Evolutionary conservation across 495 filamentous ascomycete species (phyloP), one percentile per base, ranked within the genome.

Genomic region (Hypoxylon lenormandii): DNA sequence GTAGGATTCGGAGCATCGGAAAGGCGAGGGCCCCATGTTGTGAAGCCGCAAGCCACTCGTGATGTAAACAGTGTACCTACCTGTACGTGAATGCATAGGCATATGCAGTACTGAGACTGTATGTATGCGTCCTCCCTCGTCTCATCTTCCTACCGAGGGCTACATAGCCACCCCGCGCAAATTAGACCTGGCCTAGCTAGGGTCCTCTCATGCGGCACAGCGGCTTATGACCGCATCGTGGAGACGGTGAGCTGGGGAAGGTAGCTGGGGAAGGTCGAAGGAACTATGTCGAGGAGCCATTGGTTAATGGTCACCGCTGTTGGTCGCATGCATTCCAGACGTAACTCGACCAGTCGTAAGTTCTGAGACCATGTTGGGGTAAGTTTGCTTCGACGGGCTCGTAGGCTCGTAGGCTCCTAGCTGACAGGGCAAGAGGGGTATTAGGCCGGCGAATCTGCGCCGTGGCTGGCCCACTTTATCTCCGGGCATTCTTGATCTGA

Each of bases 91-190:
- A 21, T 22, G 37, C 7, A 18, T 16, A 23, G 19, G 50, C 43
- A 13, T 33, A 38, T 2, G 16, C 37, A 18, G 36, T 52, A 13
- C 42, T 22, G 30, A 13, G n/a, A n/a, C n/a, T 23, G 45, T 46
- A 58, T 53, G 21, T 28, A 49, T 45, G n/a, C 38, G 4, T 21
- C 12, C 22, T 18, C 5, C 15, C 48, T 64, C 60, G 60, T 57
- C 67, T 23, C 61, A 70, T 65, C 67, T 61, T 65, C 67, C 46
- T 53, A 5, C 67, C 61, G 67, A 70, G 51, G 53, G 22, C 51
- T 53, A 50, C 61, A 55, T 19, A 46, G 38, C 37, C 55, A 60
- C 61, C 67, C 61, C 67, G 57, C 67, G 26, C 45, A 43, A 47
- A 26, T 55, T 10, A 58, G 52, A 26, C 23, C 23, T 26, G 23